Conservation (phyloP, 768 basidiomycete genomes). For the Podaxis sp. region DNA sequence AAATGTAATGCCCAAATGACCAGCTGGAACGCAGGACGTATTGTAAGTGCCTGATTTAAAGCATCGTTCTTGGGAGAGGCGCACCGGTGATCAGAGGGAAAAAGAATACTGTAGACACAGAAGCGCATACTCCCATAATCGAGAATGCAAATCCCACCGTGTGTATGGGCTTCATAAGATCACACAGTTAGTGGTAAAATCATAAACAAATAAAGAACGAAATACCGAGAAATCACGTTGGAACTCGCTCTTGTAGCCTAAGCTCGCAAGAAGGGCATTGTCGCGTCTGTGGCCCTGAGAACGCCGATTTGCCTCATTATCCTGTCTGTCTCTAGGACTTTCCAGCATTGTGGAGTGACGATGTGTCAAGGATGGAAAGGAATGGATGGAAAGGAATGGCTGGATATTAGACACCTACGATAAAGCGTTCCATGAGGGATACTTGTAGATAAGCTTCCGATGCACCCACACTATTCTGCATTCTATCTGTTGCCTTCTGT, state of each 20-base stretch:
- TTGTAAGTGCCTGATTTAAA: neutral
- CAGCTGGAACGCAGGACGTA: constrained; percentile 33
- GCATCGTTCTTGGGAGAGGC: constrained; percentile 14
- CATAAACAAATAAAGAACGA: neutral
- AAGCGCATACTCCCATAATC: constrained; percentile 59
- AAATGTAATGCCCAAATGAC: constrained; percentile 67
- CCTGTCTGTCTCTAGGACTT: neutral
- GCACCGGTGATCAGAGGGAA: constrained; percentile 52
- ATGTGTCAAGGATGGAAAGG: too few relatives aligned
- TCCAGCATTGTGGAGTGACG: neutral
- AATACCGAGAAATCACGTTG: constrained; percentile 58
- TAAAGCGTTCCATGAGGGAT: neutral
- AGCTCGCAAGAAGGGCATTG: constrained; percentile 30
- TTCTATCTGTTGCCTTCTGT: neutral
- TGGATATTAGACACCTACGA: neutral
- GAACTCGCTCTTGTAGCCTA: constrained; percentile 59
- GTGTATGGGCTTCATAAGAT: constrained; percentile 38
- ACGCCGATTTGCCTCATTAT: neutral
- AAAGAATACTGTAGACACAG: constrained; percentile 51
- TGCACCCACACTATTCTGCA: neutral
- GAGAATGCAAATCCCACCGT: constrained; percentile 56
- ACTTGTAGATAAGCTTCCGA: neutral
- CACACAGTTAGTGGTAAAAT: neutral
- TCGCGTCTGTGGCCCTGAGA: constrained; percentile 1
- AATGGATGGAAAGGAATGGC: too few relatives aligned